These are phyloP conservation scores for Penicillium sp. DNA, from an alignment of 2,329 filamentous ascomycete genomes.

Conservation along the genomic window DNA sequence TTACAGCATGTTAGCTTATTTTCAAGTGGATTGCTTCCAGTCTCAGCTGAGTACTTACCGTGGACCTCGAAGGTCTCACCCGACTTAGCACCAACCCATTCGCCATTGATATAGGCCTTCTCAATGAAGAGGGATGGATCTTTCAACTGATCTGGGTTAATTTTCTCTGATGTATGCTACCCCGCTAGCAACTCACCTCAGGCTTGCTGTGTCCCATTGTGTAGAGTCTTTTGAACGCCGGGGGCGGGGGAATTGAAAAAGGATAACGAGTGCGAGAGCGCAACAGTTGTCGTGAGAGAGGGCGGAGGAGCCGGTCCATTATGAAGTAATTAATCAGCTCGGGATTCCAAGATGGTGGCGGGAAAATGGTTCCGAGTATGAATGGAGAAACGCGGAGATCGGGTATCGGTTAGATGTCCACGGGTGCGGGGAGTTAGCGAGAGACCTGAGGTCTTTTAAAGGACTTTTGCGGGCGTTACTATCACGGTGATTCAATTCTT, in stretches of 20 bases:
- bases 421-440: constrained; percentile 18
- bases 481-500: neutral
- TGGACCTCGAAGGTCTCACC: constrained; percentile 87
- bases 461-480: neutral
- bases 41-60: constrained; percentile 44
- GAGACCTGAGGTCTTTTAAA: constrained; percentile 19
- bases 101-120: constrained; percentile 80
- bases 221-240: constrained; percentile 37
- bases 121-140: constrained; percentile 79
- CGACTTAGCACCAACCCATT: constrained; percentile 81
- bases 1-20: neutral
- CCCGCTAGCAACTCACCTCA: constrained; percentile 25
- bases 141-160: constrained; percentile 54
- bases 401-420: constrained; percentile 3
- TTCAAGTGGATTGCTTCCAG: neutral
- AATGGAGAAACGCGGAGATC: constrained; percentile 11
- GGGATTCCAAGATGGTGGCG: too few species aligned
- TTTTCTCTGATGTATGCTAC: neutral
- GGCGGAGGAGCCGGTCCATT: constrained; percentile 36
- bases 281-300: constrained; percentile 35
- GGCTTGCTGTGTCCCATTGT: constrained; percentile 41
- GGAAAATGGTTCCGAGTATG: constrained; percentile 5
- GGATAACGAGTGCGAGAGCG: constrained; percentile 34
- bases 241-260: constrained; percentile 30
- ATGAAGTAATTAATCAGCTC: constrained; percentile 4